phyloP scores from a whole-genome alignment of 495 filamentous ascomycete species.

The Lepraria neglecta region DNA sequence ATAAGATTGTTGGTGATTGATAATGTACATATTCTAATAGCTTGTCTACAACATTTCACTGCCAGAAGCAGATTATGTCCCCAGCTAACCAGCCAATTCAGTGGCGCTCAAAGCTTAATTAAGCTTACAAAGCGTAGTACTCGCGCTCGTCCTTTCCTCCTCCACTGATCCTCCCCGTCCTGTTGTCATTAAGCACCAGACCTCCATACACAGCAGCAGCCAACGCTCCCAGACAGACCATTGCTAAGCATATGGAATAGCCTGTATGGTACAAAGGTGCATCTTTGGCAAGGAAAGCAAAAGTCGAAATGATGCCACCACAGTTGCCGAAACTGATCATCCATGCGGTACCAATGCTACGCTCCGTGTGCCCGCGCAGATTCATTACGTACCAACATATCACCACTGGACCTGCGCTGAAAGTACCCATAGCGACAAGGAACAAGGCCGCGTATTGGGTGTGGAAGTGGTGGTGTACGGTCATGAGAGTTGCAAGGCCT shows the following conservation, averaged over 20 bases:
- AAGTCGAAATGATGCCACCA: constrained; percentile 38
- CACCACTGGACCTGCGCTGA: constrained; percentile 30
- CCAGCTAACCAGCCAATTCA: no score
- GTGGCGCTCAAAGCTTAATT: no score
- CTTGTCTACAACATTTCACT: no score
- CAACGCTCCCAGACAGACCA: constrained; percentile 22
- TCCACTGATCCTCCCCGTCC: not conserved
- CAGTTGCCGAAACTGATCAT: constrained; percentile 34
- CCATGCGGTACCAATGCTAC: constrained; percentile 33
- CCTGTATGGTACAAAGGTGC: constrained; percentile 35
- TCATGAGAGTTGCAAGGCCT: constrained; percentile 57
- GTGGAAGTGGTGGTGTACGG: constrained; percentile 44
- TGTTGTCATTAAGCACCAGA: not conserved
- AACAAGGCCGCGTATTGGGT: constrained; percentile 47
- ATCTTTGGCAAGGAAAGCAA: constrained; percentile 35
- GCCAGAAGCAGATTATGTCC: no score
- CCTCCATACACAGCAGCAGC: constrained; percentile 7
- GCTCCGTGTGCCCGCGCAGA: constrained; percentile 30
- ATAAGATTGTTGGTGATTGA: no score
- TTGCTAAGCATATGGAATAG: constrained; percentile 30
- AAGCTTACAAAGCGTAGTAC: not conserved
- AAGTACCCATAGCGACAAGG: constrained; percentile 28
- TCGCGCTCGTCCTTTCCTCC: not conserved
- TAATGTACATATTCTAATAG: no score
- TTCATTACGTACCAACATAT: constrained; percentile 37